phyloP scores from a whole-genome alignment of 306 rosid species.

The Comarum palustre region DNA sequence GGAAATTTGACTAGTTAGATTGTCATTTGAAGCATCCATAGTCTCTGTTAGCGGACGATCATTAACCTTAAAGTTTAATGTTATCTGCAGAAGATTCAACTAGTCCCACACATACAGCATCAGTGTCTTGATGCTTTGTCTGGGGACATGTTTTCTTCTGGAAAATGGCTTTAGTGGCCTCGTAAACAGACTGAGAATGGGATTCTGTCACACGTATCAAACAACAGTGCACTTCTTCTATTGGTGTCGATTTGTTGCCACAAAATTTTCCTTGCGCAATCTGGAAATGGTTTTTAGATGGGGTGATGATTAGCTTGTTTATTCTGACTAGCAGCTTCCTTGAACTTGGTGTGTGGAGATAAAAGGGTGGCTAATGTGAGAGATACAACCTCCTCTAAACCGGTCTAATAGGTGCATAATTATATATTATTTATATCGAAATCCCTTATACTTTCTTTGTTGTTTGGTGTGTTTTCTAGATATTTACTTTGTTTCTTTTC shows the following conservation, averaged over 20 bases:
- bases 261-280: not conserved
- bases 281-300: not conserved
- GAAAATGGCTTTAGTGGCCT: not conserved
- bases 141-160: not conserved
- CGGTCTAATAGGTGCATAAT: too few species aligned
- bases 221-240: not conserved
- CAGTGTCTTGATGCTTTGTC: not conserved
- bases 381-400: too few species aligned
- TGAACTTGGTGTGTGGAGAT: not conserved
- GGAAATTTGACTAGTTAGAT: not conserved
- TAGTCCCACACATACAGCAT: not conserved
- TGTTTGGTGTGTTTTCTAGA: too few species aligned
- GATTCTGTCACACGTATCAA: not conserved
- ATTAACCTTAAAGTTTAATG: not conserved
- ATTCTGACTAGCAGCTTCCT: not conserved
- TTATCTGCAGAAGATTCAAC: not conserved
- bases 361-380: too few species aligned
- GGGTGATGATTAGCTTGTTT: not conserved
- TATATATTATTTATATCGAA: too few species aligned
- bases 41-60: not conserved
- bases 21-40: conserved; percentile 6
- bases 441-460: too few species aligned
- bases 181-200: not conserved
- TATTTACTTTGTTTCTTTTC: too few species aligned
- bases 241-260: not conserved